These are phyloP conservation scores for Eremochloa ophiuroides DNA, from an alignment of 176 grass and related monocot genomes.

Conservation along the genomic window DNA sequence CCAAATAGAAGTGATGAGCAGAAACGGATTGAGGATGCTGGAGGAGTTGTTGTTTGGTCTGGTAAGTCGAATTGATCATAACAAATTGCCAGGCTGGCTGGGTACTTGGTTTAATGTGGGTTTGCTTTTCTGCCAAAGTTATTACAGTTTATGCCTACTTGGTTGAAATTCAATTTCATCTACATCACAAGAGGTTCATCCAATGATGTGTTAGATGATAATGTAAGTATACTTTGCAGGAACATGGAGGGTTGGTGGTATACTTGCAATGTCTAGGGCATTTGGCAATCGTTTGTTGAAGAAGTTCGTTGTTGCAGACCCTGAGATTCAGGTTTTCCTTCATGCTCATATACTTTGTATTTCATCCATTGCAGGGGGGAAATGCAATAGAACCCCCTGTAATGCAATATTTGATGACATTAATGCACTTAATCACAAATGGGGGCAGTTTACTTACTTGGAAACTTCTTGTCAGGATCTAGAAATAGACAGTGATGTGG, in stretches of 20 bases:
- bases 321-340: conserved; percentile 77
- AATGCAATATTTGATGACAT: not conserved
- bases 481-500: conserved; percentile 64
- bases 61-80: conserved; percentile 32
- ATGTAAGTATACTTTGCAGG: conserved; percentile 39
- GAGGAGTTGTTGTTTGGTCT: conserved; percentile 67
- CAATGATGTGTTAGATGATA: conserved; percentile 19
- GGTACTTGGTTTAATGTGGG: not conserved
- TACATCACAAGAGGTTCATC: not conserved
- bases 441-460: conserved; percentile 5
- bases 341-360: conserved; percentile 17
- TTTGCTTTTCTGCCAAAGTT: not conserved
- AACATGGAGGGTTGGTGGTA: conserved; percentile 88
- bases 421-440: not conserved
- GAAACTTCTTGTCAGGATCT: conserved; percentile 55
- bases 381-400: not conserved
- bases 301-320: conserved; percentile 76
- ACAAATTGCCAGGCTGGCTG: not conserved
- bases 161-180: conserved; percentile 12
- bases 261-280: conserved; percentile 88
- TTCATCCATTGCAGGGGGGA: not conserved
- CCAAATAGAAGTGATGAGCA: conserved; percentile 86
- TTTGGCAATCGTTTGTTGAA: conserved; percentile 93
- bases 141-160: not conserved
- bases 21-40: conserved; percentile 79